A percentile compares a stretch with the other conserved stretches of the same genome.
phyloP scores from a whole-genome alignment of 2,329 filamentous ascomycete species.

The Penicillium sp. region DNA sequence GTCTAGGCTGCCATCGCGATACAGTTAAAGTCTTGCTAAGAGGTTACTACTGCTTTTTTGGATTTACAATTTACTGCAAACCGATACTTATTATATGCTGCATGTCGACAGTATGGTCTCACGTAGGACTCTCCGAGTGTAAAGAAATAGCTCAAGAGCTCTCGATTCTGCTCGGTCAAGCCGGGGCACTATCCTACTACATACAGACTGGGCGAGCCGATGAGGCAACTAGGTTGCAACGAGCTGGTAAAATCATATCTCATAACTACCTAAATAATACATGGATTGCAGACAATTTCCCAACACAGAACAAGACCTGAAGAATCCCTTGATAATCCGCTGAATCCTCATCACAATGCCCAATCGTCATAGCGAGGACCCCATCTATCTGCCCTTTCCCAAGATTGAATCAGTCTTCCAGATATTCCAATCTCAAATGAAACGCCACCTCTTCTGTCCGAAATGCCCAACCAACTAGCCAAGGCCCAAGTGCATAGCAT shows the following conservation, averaged over 20 bases:
- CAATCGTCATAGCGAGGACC: background rate
- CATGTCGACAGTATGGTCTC: background rate
- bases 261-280: too few species aligned
- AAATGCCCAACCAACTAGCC: background rate
- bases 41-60: slow-evolving; percentile 10
- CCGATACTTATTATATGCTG: slow-evolving; percentile 1
- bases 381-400: background rate
- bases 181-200: too few species aligned
- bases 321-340: background rate
- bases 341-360: slow-evolving; percentile 4
- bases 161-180: too few species aligned
- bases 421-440: too few species aligned
- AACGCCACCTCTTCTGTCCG: slow-evolving; percentile 9
- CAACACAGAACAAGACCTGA: too few species aligned
- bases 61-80: slow-evolving; percentile 12
- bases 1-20: slow-evolving; percentile 15
- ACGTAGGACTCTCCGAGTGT: too few species aligned
- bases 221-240: too few species aligned
- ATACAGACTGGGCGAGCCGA: too few species aligned
- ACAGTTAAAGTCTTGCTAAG: slow-evolving; percentile 5
- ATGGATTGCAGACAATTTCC: too few species aligned
- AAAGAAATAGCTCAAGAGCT: too few species aligned
- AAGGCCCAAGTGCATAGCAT: too few species aligned
- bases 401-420: background rate
- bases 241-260: background rate